Evolutionary conservation across 2,329 filamentous ascomycete genomes (phyloP).

Genomic region (Reticulascus tulasneorum): DNA sequence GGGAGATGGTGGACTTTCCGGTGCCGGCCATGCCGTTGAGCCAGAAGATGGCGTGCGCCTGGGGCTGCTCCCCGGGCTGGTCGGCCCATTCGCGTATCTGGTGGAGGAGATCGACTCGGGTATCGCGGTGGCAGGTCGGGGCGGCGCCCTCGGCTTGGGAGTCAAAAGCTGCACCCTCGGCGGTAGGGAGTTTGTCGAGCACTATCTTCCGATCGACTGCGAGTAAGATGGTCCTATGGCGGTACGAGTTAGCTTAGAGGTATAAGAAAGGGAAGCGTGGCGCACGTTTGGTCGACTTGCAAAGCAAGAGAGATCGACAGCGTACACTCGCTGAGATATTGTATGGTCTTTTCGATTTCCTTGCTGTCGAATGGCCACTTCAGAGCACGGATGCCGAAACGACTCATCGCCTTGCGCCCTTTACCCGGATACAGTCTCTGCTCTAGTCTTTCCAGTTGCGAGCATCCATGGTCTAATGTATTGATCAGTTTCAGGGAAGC

Average conservation of each 20-base stretch:
- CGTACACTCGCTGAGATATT: constrained; percentile 22
- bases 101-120: constrained; percentile 25
- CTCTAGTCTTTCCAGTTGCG: constrained; percentile 18
- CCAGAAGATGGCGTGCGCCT: constrained; percentile 28
- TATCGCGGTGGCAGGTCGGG: constrained; percentile 24
- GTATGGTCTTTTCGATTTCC: constrained; percentile 17
- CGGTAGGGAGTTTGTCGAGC: constrained; percentile 17
- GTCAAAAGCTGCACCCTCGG: constrained; percentile 26
- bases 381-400: constrained; percentile 17
- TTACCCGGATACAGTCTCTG: constrained; percentile 3
- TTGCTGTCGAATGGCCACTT: constrained; percentile 5
- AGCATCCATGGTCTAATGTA: constrained; percentile 15
- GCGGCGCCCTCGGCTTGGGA: constrained; percentile 28
- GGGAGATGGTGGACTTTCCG: constrained; percentile 35
- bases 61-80: not conserved
- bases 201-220: constrained; percentile 18
- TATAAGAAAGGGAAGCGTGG: not conserved
- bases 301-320: constrained; percentile 23
- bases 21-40: constrained; percentile 34
- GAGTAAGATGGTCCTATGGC: constrained; percentile 11
- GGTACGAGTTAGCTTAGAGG: not conserved
- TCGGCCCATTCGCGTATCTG: constrained; percentile 24
- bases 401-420: not conserved
- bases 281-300: constrained; percentile 29
- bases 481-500: constrained; percentile 18